These are phyloP conservation scores for Diaporthe sp. DNA, from an alignment of 2,329 filamentous ascomycete genomes.

Conservation along the genomic window DNA sequence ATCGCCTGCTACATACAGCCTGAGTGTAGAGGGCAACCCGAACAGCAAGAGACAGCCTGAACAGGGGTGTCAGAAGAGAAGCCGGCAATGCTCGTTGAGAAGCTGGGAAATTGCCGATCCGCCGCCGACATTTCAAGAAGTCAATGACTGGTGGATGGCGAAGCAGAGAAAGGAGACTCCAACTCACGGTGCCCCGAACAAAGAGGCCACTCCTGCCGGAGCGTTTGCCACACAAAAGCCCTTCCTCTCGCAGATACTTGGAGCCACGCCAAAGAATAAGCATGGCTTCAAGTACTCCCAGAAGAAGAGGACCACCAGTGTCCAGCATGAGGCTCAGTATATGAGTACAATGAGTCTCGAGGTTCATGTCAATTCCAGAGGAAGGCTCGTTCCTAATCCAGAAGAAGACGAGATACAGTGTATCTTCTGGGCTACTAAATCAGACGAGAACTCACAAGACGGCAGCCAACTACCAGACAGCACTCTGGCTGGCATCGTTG, in stretches of 20 bases:
- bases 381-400: conserved; percentile 85
- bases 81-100: conserved; percentile 71
- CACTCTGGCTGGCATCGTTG: conserved; percentile 78
- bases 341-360: conserved; percentile 98
- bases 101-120: conserved; percentile 82
- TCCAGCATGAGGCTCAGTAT: conserved; percentile 88
- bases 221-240: conserved; percentile 48
- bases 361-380: conserved; percentile 89
- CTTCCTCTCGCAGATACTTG: conserved; percentile 86
- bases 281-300: conserved; percentile 90
- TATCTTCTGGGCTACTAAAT: conserved; percentile 91
- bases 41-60: conserved; percentile 66
- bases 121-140: conserved; percentile 80
- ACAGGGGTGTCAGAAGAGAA: conserved; percentile 63
- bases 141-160: conserved; percentile 75
- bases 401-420: conserved; percentile 90
- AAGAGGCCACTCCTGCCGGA: conserved; percentile 41
- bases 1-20: conserved; percentile 68
- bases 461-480: conserved; percentile 61
- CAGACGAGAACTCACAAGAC: conserved; percentile 73
- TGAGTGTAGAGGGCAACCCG: conserved; percentile 59
- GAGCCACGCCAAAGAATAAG: conserved; percentile 84
- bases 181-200: conserved; percentile 35
- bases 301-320: conserved; percentile 78
- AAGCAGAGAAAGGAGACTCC: conserved; percentile 46